Conservation (phyloP, 169 alveolate genomes). For the Toxoplasma gondii region DNA sequence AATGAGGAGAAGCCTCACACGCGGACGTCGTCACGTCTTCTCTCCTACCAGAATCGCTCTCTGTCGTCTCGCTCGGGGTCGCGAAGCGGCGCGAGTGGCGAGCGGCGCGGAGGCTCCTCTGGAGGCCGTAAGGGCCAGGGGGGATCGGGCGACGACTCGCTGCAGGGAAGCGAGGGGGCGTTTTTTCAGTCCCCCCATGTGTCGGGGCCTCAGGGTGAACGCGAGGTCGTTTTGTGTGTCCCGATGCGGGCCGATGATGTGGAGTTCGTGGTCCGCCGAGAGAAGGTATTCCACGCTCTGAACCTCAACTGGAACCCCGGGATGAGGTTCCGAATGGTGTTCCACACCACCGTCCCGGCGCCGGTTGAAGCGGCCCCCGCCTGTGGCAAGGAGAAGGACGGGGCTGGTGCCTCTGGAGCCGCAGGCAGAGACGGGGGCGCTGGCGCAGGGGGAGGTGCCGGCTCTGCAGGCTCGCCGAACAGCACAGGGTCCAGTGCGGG, state of each 20-base stretch:
- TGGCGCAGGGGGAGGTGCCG: not conserved
- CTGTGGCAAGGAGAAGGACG: not conserved
- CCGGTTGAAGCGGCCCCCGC: not conserved
- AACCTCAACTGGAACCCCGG: constrained; percentile 42
- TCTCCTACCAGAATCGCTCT: not conserved
- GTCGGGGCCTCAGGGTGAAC: constrained; percentile 26
- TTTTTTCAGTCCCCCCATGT: not conserved
- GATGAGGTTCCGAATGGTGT: constrained; percentile 50
- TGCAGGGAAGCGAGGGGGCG: not conserved
- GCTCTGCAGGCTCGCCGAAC: not conserved
- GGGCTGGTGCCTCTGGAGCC: not conserved
- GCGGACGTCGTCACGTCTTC: constrained; percentile 26
- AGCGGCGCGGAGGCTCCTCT: not conserved
- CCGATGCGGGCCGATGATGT: constrained; percentile 38
- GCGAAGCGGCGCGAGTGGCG: not conserved
- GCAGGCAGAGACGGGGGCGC: not conserved
- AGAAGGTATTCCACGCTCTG: constrained; percentile 42
- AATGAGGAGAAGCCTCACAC: constrained; percentile 41
- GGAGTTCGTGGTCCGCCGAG: not conserved
- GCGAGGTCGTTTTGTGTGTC: constrained; percentile 35
- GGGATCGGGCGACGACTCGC: not conserved
- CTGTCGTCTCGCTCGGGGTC: not conserved
- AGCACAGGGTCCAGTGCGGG: not conserved
- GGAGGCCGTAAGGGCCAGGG: not conserved
- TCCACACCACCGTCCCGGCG: constrained; percentile 22